Conservation (phyloP, 352 stramenopile species). For the Globisporangium barbulae region DNA sequence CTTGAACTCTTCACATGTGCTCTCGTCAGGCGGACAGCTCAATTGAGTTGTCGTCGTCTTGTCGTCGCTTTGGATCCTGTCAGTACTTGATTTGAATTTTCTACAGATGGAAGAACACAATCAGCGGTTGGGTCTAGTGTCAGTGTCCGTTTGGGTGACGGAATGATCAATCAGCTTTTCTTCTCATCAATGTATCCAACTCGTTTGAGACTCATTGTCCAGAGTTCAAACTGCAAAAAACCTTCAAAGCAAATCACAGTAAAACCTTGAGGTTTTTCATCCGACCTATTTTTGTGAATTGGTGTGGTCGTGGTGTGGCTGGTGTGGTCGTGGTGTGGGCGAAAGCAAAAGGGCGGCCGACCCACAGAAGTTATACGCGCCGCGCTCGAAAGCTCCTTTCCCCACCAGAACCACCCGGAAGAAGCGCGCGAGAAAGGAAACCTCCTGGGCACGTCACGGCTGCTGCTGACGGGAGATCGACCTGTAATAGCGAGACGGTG, state of each 20-base stretch:
- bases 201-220: too few relatives aligned
- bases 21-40: slow-evolving; percentile 2
- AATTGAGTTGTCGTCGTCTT: background rate
- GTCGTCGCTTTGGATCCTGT: background rate
- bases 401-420: slow-evolving; percentile 4
- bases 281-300: too few relatives aligned
- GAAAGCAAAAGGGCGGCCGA: slow-evolving; percentile 12
- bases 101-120: background rate
- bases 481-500: background rate
- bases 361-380: slow-evolving; percentile 8
- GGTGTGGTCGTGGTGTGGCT: too few relatives aligned
- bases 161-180: too few relatives aligned
- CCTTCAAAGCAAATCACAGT: too few relatives aligned
- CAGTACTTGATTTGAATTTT: background rate
- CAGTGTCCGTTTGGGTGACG: background rate
- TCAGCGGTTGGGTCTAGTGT: background rate
- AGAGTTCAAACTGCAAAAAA: too few relatives aligned
- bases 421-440: slow-evolving; percentile 9
- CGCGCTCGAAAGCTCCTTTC: slow-evolving; percentile 10
- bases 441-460: slow-evolving; percentile 4
- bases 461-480: background rate
- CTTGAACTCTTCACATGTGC: background rate
- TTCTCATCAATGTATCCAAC: too few relatives aligned
- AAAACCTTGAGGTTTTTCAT: too few relatives aligned
- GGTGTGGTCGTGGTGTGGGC: too few relatives aligned